Percentiles rank a stretch among this genome's conserved stretches.
Evolutionary conservation across 371 early-diverging fungal species (phyloP).

Genomic region (Phascolomyces articulosus): DNA sequence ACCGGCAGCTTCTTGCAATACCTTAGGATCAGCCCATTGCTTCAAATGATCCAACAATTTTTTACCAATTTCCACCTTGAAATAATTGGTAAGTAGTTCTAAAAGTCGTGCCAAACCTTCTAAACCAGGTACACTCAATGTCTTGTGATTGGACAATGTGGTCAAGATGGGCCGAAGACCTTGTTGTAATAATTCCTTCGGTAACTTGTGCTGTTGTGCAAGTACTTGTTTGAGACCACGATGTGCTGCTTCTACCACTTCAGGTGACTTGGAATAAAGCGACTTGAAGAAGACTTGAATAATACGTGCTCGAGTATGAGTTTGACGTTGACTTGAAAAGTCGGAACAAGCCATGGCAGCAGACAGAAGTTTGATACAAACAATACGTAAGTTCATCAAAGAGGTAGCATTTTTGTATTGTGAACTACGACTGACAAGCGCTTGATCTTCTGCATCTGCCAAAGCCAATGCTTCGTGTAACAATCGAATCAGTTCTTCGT

Average conservation of each 20-base stretch:
- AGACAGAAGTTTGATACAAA: constrained; percentile 93
- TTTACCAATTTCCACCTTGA: constrained; percentile 97
- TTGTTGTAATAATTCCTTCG: constrained; percentile 95
- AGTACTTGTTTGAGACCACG: constrained; percentile 91
- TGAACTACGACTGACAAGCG: constrained; percentile 81
- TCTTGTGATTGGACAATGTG: constrained; percentile 93
- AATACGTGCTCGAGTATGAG: constrained; percentile 83
- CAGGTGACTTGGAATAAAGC: constrained; percentile 88
- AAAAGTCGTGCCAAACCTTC: constrained; percentile 94
- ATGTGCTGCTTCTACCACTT: constrained; percentile 95
- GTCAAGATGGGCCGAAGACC: constrained; percentile 95
- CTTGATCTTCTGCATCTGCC: constrained; percentile 98
- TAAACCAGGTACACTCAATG: constrained; percentile 88
- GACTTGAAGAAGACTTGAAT: constrained; percentile 98
- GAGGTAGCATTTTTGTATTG: constrained; percentile 84
- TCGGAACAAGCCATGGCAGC: constrained; percentile 92
- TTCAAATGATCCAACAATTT: constrained; percentile 96
- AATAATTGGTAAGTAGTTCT: constrained; percentile 94
- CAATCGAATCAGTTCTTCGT: constrained; percentile 89
- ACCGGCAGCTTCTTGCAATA: constrained; percentile 80
- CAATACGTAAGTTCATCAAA: constrained; percentile 86
- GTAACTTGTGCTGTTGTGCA: constrained; percentile 85
- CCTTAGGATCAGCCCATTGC: constrained; percentile 88
- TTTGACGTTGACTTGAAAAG: constrained; percentile 72
- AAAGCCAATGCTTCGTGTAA: constrained; percentile 93